phyloP scores from a whole-genome alignment of 768 basidiomycete species.

The Erythrobasidium yunnanense region DNA sequence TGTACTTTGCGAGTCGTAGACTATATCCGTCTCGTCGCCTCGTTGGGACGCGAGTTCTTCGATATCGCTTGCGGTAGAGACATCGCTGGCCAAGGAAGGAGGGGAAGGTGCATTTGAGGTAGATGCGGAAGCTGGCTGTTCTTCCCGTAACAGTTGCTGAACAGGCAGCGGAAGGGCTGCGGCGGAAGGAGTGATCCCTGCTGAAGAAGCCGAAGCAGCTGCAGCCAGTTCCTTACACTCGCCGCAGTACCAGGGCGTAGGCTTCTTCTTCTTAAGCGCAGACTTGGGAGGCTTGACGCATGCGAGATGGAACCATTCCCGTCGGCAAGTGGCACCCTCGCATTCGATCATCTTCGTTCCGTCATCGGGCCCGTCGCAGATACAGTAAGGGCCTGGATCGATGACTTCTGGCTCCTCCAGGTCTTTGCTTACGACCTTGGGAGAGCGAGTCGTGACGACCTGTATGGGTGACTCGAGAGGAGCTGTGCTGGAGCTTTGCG shows the following conservation, averaged over 20 bases:
- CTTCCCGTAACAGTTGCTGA: background rate
- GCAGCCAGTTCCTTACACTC: background rate
- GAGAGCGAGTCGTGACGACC: background rate
- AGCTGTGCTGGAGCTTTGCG: no score
- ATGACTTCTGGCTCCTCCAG: background rate
- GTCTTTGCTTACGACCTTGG: background rate
- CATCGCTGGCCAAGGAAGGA: slow-evolving; percentile 1
- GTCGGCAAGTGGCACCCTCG: background rate
- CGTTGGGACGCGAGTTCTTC: background rate
- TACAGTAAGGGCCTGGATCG: background rate
- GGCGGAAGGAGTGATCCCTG: background rate
- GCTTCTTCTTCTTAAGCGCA: background rate
- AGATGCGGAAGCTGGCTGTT: background rate
- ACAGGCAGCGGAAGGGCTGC: background rate
- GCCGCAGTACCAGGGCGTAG: background rate
- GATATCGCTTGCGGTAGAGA: background rate
- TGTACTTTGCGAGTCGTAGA: no score
- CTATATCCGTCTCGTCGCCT: background rate
- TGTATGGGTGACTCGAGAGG: background rate
- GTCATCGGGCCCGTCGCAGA: background rate
- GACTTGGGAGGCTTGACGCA: background rate
- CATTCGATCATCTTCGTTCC: background rate
- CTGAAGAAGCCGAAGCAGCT: background rate
- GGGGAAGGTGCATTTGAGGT: background rate
- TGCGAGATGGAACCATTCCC: background rate